Percentiles rank a stretch among this genome's conserved stretches.
phyloP scores from a whole-genome alignment of 805 yeast species.

The Jamesozyma lodderae region DNA sequence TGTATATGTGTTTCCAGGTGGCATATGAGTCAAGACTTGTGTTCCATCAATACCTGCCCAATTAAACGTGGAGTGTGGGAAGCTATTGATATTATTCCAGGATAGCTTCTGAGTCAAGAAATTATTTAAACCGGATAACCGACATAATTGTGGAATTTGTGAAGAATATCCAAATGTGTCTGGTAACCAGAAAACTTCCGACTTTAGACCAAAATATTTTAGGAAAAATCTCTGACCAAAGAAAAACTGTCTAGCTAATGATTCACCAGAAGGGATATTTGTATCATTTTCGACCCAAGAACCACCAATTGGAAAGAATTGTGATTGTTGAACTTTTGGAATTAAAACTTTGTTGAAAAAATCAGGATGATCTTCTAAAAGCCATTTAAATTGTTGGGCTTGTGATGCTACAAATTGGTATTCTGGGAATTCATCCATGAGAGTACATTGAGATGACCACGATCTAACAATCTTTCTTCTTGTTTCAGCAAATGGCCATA shows the following conservation, averaged over 20 bases:
- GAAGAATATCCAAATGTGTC: conserved; percentile 96
- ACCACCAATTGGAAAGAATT: conserved; percentile 89
- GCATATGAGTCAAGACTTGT: conserved; percentile 93
- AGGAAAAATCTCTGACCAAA: conserved; percentile 83
- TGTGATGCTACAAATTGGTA: conserved; percentile 92
- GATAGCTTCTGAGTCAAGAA: conserved; percentile 89
- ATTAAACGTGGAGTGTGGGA: conserved; percentile 85
- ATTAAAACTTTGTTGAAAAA: conserved; percentile 51
- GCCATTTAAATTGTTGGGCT: conserved; percentile 93
- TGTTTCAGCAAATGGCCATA: conserved; percentile 99
- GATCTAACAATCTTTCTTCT: conserved; percentile 86
- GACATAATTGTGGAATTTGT: conserved; percentile 89
- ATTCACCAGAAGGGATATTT: conserved; percentile 90
- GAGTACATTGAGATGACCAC: conserved; percentile 85
- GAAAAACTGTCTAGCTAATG: conserved; percentile 77
- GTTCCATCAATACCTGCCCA: conserved; percentile 95
- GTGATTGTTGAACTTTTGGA: conserved; percentile 57
- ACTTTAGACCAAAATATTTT: conserved; percentile 66
- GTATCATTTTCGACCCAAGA: conserved; percentile 98
- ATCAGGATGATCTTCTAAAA: conserved; percentile 77
- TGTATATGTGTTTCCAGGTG: conserved; percentile 93
- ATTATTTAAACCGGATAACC: conserved; percentile 72
- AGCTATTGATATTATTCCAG: conserved; percentile 90
- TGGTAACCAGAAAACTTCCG: conserved; percentile 86
- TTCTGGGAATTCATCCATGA: conserved; percentile 85